These are phyloP conservation scores for Backusella circina DNA, from an alignment of 192 early-diverging fungal genomes.

Conservation along the genomic window DNA sequence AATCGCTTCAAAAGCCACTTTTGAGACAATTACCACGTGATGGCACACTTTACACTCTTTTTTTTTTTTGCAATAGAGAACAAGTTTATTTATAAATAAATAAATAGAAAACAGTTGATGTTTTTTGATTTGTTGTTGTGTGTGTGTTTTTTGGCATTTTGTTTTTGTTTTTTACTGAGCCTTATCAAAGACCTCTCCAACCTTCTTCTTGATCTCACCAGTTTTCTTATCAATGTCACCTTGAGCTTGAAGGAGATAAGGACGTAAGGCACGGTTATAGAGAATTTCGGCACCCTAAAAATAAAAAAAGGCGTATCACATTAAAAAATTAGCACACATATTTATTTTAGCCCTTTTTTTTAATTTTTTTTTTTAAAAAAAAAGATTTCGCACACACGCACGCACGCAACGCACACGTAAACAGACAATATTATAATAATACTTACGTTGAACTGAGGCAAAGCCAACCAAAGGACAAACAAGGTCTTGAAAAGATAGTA, in stretches of 20 bases:
- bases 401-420: not conserved
- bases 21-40: not conserved
- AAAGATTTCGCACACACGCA: not conserved
- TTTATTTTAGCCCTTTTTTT: not conserved
- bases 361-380: not conserved
- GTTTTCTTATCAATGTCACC: slow-evolving; percentile 37
- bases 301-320: not conserved
- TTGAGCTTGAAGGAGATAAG: slow-evolving; percentile 60
- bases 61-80: not conserved
- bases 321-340: not conserved
- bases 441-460: slow-evolving; percentile 64
- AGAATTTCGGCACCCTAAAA: slow-evolving; percentile 76
- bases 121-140: not conserved
- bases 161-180: not conserved
- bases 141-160: not conserved
- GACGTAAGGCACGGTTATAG: slow-evolving; percentile 71
- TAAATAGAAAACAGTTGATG: not conserved
- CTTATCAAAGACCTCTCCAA: slow-evolving; percentile 24
- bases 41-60: not conserved
- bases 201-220: slow-evolving; percentile 36
- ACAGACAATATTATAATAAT: not conserved
- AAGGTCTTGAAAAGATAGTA: slow-evolving; percentile 93
- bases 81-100: not conserved
- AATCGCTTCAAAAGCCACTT: not conserved
- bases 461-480: slow-evolving; percentile 81